phyloP scores from a whole-genome alignment of 495 filamentous ascomycete genomes.

The Hypoxylon trugodes region DNA sequence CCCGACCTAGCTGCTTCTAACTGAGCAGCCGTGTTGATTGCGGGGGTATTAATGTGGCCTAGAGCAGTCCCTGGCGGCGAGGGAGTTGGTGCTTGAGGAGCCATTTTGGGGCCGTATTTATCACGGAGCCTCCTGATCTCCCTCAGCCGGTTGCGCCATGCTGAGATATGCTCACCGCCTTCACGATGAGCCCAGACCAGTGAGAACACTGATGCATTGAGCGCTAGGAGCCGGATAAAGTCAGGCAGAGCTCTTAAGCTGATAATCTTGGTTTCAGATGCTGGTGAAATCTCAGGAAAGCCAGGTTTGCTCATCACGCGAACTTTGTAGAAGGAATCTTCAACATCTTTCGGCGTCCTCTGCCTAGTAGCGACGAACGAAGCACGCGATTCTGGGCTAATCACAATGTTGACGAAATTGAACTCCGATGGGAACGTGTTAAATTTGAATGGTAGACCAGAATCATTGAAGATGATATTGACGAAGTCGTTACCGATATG shows the following conservation, averaged over 20 bases:
- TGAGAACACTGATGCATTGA: slow-evolving; percentile 93
- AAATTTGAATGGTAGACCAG: slow-evolving; percentile 84
- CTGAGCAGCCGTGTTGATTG: slow-evolving; percentile 20
- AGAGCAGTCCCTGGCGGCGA: slow-evolving; percentile 54
- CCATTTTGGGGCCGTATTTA: slow-evolving; percentile 53
- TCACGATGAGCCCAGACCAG: slow-evolving; percentile 83
- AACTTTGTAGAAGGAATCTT: slow-evolving; percentile 77
- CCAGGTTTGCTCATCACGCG: slow-evolving; percentile 82
- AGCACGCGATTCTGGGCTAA: slow-evolving; percentile 80
- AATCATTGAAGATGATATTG: slow-evolving; percentile 97
- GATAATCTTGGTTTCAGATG: slow-evolving; percentile 85
- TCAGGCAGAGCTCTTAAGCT: slow-evolving; percentile 78
- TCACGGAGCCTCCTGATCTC: slow-evolving; percentile 87
- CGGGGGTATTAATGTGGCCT: slow-evolving; percentile 20
- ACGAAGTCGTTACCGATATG: slow-evolving; percentile 99
- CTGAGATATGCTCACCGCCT: slow-evolving; percentile 84
- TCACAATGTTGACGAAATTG: slow-evolving; percentile 95
- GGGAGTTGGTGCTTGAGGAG: slow-evolving; percentile 42
- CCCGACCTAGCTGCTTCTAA: slow-evolving; percentile 47
- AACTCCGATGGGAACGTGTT: slow-evolving; percentile 93
- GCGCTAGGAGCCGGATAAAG: slow-evolving; percentile 89
- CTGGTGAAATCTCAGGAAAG: slow-evolving; percentile 90
- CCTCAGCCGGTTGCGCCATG: slow-evolving; percentile 85
- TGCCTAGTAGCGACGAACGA: slow-evolving; percentile 65
- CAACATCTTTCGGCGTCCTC: slow-evolving; percentile 43